Evolutionary conservation across 129 eudicot species (phyloP).

Genomic region (Helichrysum umbraculigerum): DNA sequence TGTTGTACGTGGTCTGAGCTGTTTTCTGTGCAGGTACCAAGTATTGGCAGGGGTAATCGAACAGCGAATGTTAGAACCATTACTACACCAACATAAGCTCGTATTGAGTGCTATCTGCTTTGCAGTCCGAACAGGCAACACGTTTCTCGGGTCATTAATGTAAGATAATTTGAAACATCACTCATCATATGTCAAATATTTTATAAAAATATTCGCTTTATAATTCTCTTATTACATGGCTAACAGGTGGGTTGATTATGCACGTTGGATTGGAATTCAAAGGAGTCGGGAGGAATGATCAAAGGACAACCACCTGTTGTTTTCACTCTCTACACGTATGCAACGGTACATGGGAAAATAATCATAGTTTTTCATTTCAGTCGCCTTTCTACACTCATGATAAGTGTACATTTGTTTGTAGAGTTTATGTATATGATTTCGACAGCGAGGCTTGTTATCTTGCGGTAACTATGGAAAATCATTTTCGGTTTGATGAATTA

Average conservation of each 20-base stretch:
- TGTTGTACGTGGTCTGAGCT: constrained; percentile 10
- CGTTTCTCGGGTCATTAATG: constrained; percentile 78
- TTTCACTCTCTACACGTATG: constrained; percentile 23
- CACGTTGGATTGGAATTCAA: constrained; percentile 78
- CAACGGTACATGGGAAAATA: constrained; percentile 19
- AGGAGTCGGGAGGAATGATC: constrained; percentile 53
- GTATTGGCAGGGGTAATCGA: constrained; percentile 86
- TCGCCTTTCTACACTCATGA: constrained; percentile 13
- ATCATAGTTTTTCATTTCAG: constrained; percentile 17
- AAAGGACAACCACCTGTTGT: background rate
- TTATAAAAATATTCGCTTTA: background rate
- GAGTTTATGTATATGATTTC: constrained; percentile 7
- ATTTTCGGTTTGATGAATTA: background rate
- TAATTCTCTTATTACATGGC: constrained; percentile 4
- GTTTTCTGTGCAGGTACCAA: constrained; percentile 66
- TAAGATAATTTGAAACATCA: constrained; percentile 28
- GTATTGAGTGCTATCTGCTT: constrained; percentile 75
- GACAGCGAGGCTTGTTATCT: background rate
- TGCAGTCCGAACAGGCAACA: constrained; percentile 92
- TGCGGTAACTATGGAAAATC: background rate
- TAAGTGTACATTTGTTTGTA: constrained; percentile 28
- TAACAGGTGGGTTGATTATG: constrained; percentile 90
- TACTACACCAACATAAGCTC: constrained; percentile 77
- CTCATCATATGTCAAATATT: background rate
- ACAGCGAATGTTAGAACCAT: constrained; percentile 73